phyloP scores from a whole-genome alignment of 495 filamentous ascomycete species.

The Aspergillus heteromorphus region DNA sequence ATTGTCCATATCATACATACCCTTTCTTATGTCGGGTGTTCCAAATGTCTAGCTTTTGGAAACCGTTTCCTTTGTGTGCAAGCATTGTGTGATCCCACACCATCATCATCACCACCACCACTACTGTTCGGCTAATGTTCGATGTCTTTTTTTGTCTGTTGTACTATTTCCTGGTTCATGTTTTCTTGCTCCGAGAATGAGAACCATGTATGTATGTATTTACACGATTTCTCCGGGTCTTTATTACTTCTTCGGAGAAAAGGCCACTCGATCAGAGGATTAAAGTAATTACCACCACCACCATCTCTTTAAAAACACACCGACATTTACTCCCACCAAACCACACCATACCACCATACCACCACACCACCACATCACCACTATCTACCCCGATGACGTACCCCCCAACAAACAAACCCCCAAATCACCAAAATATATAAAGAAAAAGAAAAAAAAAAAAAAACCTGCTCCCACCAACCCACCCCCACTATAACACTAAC shows the following conservation, averaged over 20 bases:
- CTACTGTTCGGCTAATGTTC: neutral
- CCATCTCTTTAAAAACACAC: too few species aligned
- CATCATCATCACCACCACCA: too few species aligned
- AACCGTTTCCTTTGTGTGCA: slow-evolving; percentile 7
- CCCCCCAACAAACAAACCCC: too few species aligned
- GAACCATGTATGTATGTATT: neutral
- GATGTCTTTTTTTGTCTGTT: slow-evolving; percentile 3
- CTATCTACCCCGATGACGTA: too few species aligned
- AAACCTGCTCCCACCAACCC: too few species aligned
- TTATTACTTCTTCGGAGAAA: neutral
- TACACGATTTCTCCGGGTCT: neutral
- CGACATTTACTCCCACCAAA: too few species aligned
- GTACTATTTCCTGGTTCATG: slow-evolving; percentile 4
- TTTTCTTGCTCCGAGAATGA: neutral
- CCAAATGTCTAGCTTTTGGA: neutral
- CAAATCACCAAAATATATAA: too few species aligned
- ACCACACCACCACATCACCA: too few species aligned
- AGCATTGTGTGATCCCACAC: neutral
- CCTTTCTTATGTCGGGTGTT: slow-evolving; percentile 11
- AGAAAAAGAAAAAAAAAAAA: too few species aligned
- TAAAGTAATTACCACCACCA: too few species aligned
- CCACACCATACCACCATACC: too few species aligned
- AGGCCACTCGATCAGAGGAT: neutral
- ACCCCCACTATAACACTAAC: too few species aligned
- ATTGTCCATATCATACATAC: slow-evolving; percentile 16